A percentile compares a stretch with the other conserved stretches of the same genome.
Conservation (phyloP, 169 alveolate genomes). For the Babesia microti region DNA sequence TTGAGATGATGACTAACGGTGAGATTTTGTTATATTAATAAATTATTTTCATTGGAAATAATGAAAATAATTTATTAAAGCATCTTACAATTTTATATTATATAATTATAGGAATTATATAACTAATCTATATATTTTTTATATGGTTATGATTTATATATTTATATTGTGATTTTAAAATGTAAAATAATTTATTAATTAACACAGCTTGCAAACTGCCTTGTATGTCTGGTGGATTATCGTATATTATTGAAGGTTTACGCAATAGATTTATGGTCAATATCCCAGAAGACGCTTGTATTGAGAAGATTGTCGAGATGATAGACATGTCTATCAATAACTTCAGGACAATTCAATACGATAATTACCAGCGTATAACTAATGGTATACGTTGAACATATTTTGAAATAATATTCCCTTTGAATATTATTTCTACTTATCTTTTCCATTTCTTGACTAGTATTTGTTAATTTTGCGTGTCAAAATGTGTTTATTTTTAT, state of each 20-base stretch:
- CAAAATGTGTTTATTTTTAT: slow-evolving; percentile 2
- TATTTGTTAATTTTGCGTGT: no score
- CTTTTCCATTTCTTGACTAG: no score
- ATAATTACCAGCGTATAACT: slow-evolving; percentile 85
- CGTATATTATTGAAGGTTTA: slow-evolving; percentile 52
- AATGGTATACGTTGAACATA: no score
- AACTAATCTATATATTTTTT: background rate
- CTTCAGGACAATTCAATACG: slow-evolving; percentile 89
- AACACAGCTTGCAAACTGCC: slow-evolving; percentile 77
- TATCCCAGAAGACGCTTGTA: slow-evolving; percentile 70
- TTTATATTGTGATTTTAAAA: background rate
- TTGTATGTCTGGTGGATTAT: slow-evolving; percentile 72
- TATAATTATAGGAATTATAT: background rate
- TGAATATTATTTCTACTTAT: no score
- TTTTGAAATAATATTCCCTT: no score
- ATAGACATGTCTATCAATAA: slow-evolving; percentile 80
- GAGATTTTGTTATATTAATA: background rate
- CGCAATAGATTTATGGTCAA: slow-evolving; percentile 69
- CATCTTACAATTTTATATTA: background rate
- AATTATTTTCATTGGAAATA: background rate
- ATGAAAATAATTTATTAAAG: background rate
- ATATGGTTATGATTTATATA: background rate
- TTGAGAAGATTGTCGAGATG: slow-evolving; percentile 68
- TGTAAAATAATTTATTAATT: slow-evolving; percentile 2
- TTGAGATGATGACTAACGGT: slow-evolving; percentile 79